These are phyloP conservation scores for Torulaspora franciscae DNA, from an alignment of 805 yeast species.

Conservation along the genomic window DNA sequence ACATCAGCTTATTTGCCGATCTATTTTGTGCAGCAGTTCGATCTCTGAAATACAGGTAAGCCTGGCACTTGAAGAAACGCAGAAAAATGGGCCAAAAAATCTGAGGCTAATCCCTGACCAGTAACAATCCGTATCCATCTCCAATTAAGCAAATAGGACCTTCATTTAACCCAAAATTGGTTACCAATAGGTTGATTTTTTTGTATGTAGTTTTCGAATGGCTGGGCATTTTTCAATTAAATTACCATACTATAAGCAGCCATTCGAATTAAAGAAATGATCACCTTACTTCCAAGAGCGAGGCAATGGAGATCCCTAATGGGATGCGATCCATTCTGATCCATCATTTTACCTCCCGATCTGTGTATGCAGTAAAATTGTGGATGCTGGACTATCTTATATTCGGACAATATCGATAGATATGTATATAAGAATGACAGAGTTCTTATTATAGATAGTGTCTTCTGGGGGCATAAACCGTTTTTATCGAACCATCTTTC, in stretches of 20 bases:
- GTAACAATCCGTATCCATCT: neutral
- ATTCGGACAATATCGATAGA: neutral
- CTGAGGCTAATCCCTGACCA: neutral
- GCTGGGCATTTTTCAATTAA: constrained; percentile 6
- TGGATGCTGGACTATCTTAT: neutral
- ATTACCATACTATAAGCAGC: constrained; percentile 2
- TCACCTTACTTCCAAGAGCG: neutral
- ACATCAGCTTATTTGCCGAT: no score
- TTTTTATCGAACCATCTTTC: neutral
- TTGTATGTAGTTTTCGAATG: constrained; percentile 4
- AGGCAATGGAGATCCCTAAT: neutral
- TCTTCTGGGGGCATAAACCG: neutral
- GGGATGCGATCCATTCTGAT: no score
- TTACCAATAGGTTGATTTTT: neutral
- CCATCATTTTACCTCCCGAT: neutral
- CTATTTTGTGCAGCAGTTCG: no score
- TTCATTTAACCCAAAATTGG: neutral
- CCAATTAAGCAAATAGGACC: neutral
- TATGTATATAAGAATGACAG: neutral
- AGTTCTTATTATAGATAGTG: neutral
- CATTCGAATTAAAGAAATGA: constrained; percentile 4
- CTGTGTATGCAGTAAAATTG: neutral
- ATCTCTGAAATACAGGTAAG: neutral
- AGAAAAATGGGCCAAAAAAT: neutral
- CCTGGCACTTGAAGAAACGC: neutral